phyloP scores from a whole-genome alignment of 2,329 filamentous ascomycete species.

The Phaeosphaeriaceae sp. region DNA sequence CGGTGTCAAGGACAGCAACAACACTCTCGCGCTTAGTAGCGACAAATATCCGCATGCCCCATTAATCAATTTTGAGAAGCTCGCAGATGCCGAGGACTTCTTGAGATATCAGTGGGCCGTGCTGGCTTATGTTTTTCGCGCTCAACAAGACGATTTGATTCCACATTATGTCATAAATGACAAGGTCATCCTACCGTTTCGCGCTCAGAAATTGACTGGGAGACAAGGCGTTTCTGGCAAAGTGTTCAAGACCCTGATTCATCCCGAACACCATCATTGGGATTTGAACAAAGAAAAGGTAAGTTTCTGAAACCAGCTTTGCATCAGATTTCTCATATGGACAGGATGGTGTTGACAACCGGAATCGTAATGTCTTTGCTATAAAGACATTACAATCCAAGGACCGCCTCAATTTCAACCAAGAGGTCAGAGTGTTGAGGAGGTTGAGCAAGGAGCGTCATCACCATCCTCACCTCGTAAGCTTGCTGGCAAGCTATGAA shows the following conservation, averaged over 20 bases:
- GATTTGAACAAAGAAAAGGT: neutral
- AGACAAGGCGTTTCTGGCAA: neutral
- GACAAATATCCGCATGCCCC: neutral
- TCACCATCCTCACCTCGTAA: constrained; percentile 2
- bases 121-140: neutral
- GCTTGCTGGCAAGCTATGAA: constrained; percentile 3
- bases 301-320: neutral
- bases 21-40: neutral
- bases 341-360: neutral
- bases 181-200: neutral
- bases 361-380: neutral
- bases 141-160: neutral
- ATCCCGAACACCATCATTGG: neutral
- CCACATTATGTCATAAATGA: neutral
- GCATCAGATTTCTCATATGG: neutral
- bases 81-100: neutral
- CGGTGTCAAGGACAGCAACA: too few relatives aligned
- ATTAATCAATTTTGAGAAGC: neutral
- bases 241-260: neutral
- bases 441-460: neutral
- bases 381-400: neutral
- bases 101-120: neutral
- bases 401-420: neutral
- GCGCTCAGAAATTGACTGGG: too few relatives aligned
- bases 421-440: neutral